Evolutionary conservation across 108 stramenopile genomes (phyloP), one percentile per base, ranked within the genome.

Genomic region (Cyclotella cryptica): DNA sequence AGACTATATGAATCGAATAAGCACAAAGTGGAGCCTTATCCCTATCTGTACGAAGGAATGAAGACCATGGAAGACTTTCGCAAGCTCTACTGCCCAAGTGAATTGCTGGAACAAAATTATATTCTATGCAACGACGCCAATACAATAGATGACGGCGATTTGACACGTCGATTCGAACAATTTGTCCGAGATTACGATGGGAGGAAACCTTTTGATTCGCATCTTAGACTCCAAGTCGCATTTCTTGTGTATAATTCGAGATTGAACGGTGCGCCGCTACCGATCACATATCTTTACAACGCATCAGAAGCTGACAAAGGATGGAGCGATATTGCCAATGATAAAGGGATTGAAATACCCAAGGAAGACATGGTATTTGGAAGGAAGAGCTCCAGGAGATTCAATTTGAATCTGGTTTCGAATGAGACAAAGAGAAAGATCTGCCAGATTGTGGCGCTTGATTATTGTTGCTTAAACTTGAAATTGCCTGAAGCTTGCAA

Each of bases 391-490:
- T 18, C 82, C 8, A 69, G 82, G 44, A 65, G 82, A 47, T 72
- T 83, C 41, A 72, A 83, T 69, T 21, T 77, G 58, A 57, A 40
- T 35, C 39, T 67, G 64, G 75, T 83, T 0, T 68, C 75, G 52
- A 66, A 73, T 53, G 66, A 10, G 17, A 83, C 82, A n/a, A 76
- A 83, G 27, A 65, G 60, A 45, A 77, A 73, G 52, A 77, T 83
- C 28, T 83, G 82, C 40, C 21, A 41, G 18, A 45, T 83, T 0
- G 1, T 83, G 75, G 75, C 67, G 22, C 63, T 83, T 19, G 82
- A 83, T 69, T 83, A 83, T 52, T 83, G 82, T 43, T 83, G 82
- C 17, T 73, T 83, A 53, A 83, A 83, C 53, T 53, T 83, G 0
- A 49, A 66, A 57, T 57, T 83, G 60, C 82, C 82, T 21, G 44